These are phyloP conservation scores for Annona cherimola DNA, from an alignment of 164 flowering plant species.

Conservation along the genomic window DNA sequence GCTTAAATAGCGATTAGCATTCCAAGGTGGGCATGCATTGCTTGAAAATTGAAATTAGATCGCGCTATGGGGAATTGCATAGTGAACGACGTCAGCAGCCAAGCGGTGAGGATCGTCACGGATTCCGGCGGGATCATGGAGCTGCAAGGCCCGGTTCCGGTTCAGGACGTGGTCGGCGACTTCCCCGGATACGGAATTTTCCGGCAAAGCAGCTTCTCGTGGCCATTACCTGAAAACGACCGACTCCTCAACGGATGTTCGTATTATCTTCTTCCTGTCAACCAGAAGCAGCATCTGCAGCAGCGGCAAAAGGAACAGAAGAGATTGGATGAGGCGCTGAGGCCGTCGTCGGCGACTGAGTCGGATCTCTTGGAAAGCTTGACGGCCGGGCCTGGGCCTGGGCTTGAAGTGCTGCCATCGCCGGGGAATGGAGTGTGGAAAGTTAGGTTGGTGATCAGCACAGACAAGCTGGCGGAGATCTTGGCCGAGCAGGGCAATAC, in stretches of 20 bases:
- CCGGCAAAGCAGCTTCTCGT: constrained; percentile 21
- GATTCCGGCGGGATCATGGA: constrained; percentile 42
- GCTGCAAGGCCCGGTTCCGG: constrained; percentile 35
- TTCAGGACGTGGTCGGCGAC: constrained; percentile 20
- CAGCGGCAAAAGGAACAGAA: neutral
- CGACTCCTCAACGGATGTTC: constrained; percentile 28
- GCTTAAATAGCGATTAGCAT: neutral
- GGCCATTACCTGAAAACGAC: constrained; percentile 30
- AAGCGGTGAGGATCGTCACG: constrained; percentile 29
- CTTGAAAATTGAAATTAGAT: neutral
- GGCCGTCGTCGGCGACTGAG: constrained; percentile 17
- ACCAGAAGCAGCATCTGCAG: neutral
- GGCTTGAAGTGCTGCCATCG: constrained; percentile 41
- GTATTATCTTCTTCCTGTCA: constrained; percentile 50
- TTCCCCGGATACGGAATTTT: constrained; percentile 53
- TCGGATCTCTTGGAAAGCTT: constrained; percentile 15
- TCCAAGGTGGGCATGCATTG: neutral
- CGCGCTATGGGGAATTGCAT: constrained; percentile 54
- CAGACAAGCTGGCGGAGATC: constrained; percentile 50
- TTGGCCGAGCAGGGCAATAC: constrained; percentile 53
- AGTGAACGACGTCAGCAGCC: constrained; percentile 6
- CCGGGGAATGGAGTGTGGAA: constrained; percentile 56
- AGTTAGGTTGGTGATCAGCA: constrained; percentile 55
- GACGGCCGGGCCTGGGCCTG: constrained; percentile 12
- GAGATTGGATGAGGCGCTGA: neutral